Conservation (phyloP, 1,284 basidiomycete species). For the Papiliotrema laurentii region DNA sequence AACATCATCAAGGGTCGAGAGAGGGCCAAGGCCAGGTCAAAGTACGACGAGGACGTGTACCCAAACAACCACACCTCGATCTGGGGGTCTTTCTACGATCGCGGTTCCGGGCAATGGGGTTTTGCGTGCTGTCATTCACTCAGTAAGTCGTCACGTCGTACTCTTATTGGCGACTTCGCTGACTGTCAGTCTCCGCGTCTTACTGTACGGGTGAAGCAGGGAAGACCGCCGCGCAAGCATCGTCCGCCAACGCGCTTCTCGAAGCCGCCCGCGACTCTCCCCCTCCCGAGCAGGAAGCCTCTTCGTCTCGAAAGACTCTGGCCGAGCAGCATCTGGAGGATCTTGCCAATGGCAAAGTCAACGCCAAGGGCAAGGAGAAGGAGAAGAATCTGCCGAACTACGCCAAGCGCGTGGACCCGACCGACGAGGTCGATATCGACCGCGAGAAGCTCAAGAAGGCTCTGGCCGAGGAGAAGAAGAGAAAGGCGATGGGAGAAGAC, state of each 20-base stretch:
- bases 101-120: conserved; percentile 72
- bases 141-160: conserved; percentile 7
- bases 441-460: conserved; percentile 64
- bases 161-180: not conserved
- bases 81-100: conserved; percentile 95
- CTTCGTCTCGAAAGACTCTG: conserved; percentile 33
- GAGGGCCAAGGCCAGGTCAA: conserved; percentile 73
- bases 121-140: conserved; percentile 90
- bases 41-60: conserved; percentile 93
- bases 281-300: conserved; percentile 28
- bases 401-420: conserved; percentile 61
- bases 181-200: conserved; percentile 62
- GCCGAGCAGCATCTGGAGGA: conserved; percentile 43
- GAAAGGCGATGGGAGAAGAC: conserved; percentile 58
- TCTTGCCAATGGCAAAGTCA: conserved; percentile 14
- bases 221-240: conserved; percentile 69
- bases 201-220: conserved; percentile 91
- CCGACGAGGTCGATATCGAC: conserved; percentile 64
- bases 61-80: conserved; percentile 89
- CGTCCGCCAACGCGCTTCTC: conserved; percentile 65
- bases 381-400: conserved; percentile 51
- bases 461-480: conserved; percentile 72
- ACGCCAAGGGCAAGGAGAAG: conserved; percentile 34
- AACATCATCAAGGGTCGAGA: conserved; percentile 90
- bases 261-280: conserved; percentile 44